Conservation (phyloP, 2,329 filamentous ascomycete species). For the Paecilomyces fulvus region DNA sequence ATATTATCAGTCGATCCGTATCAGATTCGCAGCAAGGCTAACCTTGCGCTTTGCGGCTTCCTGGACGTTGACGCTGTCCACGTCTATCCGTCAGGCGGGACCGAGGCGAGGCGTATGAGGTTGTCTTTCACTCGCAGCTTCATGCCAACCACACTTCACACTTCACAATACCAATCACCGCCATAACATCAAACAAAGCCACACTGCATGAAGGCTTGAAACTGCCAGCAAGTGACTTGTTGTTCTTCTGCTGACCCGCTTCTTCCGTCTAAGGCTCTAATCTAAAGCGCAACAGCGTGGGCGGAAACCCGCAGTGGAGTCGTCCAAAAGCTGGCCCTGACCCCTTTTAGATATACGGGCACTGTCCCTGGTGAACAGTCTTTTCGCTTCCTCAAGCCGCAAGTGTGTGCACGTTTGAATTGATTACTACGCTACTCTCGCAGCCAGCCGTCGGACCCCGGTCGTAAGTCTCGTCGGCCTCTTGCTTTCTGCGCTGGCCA, state of each 20-base stretch:
- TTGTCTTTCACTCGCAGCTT: neutral
- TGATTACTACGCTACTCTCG: neutral
- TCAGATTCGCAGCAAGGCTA: neutral
- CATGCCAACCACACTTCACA: neutral
- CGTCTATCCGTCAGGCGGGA: neutral
- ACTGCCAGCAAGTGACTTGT: neutral
- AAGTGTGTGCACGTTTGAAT: neutral
- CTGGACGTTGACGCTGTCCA: neutral
- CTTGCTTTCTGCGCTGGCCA: slow-evolving; percentile 1
- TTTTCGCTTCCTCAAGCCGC: neutral
- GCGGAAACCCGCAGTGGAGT: neutral
- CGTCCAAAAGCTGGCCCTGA: neutral
- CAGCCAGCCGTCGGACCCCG: neutral
- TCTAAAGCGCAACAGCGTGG: neutral
- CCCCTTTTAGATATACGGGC: neutral
- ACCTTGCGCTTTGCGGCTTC: neutral
- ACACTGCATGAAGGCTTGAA: neutral
- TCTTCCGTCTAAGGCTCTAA: neutral
- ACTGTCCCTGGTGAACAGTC: neutral
- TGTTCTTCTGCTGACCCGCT: neutral
- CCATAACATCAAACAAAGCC: neutral
- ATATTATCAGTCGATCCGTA: neutral
- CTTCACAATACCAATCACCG: neutral
- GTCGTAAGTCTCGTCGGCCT: neutral
- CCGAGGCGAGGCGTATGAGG: neutral